phyloP scores from a whole-genome alignment of 768 basidiomycete species.

The Pisolithus tinctorius region DNA sequence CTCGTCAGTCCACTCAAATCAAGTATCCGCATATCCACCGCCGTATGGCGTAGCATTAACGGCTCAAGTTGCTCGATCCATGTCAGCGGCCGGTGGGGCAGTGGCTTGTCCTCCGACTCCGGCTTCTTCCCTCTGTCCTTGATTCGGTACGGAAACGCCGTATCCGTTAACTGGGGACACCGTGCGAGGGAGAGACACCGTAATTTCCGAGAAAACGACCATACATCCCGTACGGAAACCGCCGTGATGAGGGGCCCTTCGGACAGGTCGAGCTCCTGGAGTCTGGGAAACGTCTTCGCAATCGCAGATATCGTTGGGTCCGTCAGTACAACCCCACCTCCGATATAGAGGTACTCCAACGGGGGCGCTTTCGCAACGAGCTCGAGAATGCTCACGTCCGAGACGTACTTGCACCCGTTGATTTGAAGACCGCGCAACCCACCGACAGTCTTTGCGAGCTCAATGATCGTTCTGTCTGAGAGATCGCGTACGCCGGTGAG shows the following conservation, averaged over 20 bases:
- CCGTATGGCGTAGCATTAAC: conserved; percentile 53
- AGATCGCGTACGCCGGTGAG: conserved; percentile 63
- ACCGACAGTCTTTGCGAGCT: conserved; percentile 54
- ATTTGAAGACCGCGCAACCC: conserved; percentile 73
- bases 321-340: conserved; percentile 58
- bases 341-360: conserved; percentile 70
- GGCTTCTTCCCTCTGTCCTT: conserved; percentile 24
- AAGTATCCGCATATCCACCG: conserved; percentile 70
- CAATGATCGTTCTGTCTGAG: conserved; percentile 61
- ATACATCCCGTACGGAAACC: conserved; percentile 70
- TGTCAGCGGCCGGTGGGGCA: conserved; percentile 49
- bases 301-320: conserved; percentile 60
- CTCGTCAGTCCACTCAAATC: conserved; percentile 68
- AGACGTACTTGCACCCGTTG: conserved; percentile 65
- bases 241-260: conserved; percentile 64
- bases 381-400: conserved; percentile 71
- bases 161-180: conserved; percentile 72
- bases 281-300: conserved; percentile 64
- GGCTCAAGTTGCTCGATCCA: conserved; percentile 61
- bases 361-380: conserved; percentile 62
- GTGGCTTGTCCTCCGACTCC: conserved; percentile 38
- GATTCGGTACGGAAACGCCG: conserved; percentile 57
- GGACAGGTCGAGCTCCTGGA: conserved; percentile 77
- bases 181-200: conserved; percentile 71
- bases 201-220: conserved; percentile 73